Conservation (phyloP, 2,329 filamentous ascomycete species). For the Xenoacremonium recifei region DNA sequence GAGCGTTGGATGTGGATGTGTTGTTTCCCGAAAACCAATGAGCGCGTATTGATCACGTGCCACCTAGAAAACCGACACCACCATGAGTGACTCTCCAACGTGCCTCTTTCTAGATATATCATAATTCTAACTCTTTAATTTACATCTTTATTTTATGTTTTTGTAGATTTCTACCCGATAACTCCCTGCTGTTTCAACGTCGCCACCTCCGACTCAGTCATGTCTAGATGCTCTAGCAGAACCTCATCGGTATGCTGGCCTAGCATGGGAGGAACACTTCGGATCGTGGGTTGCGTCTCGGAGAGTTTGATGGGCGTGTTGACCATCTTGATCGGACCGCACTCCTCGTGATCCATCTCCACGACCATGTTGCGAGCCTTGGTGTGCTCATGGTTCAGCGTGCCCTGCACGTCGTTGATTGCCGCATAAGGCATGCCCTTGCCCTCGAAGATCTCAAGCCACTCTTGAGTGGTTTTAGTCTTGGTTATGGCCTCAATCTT, state of each 20-base stretch:
- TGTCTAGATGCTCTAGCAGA: conserved; percentile 60
- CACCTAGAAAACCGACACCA: no score
- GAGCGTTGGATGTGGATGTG: no score
- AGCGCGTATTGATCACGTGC: no score
- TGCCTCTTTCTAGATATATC: no score
- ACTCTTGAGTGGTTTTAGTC: conserved; percentile 80
- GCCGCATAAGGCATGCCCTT: conserved; percentile 89
- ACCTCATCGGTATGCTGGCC: conserved; percentile 87
- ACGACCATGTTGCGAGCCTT: conserved; percentile 85
- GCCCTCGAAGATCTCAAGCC: conserved; percentile 85
- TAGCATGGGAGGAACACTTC: conserved; percentile 77
- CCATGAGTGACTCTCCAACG: no score
- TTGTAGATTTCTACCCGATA: conserved; percentile 44
- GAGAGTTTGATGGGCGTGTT: conserved; percentile 96
- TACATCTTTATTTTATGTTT: no score
- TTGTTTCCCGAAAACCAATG: no score
- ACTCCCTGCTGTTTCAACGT: conserved; percentile 65
- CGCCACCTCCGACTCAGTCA: conserved; percentile 58
- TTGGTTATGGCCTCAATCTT: conserved; percentile 74
- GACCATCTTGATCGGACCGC: conserved; percentile 84
- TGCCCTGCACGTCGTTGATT: conserved; percentile 86
- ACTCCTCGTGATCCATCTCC: conserved; percentile 78
- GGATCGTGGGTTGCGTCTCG: conserved; percentile 71
- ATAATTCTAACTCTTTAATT: no score
- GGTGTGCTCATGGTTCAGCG: conserved; percentile 83